These are phyloP conservation scores for Endocladia muricata DNA, from an alignment of 31 red algal genomes.

Conservation along the genomic window DNA sequence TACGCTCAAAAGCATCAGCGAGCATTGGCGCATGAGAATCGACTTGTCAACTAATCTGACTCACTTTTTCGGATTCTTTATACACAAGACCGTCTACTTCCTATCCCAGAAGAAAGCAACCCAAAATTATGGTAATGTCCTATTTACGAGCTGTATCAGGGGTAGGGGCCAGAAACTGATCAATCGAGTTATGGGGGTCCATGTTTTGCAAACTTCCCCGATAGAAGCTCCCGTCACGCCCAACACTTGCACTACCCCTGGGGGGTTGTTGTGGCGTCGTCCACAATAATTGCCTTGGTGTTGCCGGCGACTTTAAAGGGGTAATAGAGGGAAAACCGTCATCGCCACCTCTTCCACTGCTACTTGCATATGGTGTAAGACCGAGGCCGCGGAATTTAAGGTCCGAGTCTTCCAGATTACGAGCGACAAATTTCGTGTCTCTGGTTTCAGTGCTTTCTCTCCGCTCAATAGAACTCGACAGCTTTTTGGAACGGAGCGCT, in stretches of 20 bases:
- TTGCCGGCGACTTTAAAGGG: conserved; percentile 10
- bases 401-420: neutral
- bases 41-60: too few relatives aligned
- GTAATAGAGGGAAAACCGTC: neutral
- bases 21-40: too few relatives aligned
- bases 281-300: conserved; percentile 50
- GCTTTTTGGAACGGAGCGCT: neutral
- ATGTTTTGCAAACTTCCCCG: conserved; percentile 16
- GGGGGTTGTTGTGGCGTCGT: conserved; percentile 50
- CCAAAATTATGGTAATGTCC: neutral
- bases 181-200: conserved; percentile 43
- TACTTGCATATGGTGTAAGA: conserved; percentile 9
- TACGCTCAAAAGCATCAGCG: too few relatives aligned
- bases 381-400: conserved; percentile 10
- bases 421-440: neutral
- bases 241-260: conserved; percentile 19
- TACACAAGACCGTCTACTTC: too few relatives aligned
- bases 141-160: conserved; percentile 54
- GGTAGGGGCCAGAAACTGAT: conserved; percentile 55
- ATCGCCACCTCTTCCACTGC: neutral
- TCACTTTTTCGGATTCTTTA: too few relatives aligned
- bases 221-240: conserved; percentile 22
- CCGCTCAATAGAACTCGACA: neutral
- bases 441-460: neutral
- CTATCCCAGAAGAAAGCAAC: too few relatives aligned